These are phyloP conservation scores for Lactarius indigo DNA, from an alignment of 768 basidiomycete genomes.

Conservation along the genomic window DNA sequence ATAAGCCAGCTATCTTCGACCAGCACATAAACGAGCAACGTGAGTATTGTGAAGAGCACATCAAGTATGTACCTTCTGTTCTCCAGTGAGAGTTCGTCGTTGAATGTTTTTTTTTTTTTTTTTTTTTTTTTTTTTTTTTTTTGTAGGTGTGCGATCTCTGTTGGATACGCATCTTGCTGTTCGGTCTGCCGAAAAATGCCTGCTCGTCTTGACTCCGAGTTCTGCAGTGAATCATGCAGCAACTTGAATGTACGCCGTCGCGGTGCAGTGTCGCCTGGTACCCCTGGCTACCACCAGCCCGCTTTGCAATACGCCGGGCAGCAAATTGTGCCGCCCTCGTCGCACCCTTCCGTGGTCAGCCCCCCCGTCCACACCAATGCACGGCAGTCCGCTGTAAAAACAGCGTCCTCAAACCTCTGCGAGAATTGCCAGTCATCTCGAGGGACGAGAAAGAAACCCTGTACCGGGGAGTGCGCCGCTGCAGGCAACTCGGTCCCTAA, in stretches of 20 bases:
- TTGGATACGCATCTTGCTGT: slow-evolving; percentile 1
- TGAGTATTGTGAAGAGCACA: slow-evolving; percentile 5
- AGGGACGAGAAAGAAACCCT: no score
- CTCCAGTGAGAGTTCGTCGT: background rate
- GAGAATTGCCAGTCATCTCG: no score
- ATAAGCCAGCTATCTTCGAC: background rate
- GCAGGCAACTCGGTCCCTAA: no score
- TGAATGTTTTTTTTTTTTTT: background rate
- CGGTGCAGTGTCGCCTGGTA: background rate
- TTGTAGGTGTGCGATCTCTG: background rate
- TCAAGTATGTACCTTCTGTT: background rate
- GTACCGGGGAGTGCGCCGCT: background rate
- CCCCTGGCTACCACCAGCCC: background rate
- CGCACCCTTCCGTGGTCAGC: no score
- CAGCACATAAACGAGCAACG: background rate
- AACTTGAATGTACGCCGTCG: background rate
- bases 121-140: no score
- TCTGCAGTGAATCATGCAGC: slow-evolving; percentile 9
- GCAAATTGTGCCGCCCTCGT: no score
- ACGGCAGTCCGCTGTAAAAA: no score
- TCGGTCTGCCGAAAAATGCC: background rate
- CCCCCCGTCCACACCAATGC: no score
- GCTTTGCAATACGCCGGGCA: background rate
- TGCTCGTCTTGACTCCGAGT: background rate
- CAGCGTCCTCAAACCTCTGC: no score